Conservation (phyloP, 768 basidiomycete genomes). For the Phallus indusiatus region DNA sequence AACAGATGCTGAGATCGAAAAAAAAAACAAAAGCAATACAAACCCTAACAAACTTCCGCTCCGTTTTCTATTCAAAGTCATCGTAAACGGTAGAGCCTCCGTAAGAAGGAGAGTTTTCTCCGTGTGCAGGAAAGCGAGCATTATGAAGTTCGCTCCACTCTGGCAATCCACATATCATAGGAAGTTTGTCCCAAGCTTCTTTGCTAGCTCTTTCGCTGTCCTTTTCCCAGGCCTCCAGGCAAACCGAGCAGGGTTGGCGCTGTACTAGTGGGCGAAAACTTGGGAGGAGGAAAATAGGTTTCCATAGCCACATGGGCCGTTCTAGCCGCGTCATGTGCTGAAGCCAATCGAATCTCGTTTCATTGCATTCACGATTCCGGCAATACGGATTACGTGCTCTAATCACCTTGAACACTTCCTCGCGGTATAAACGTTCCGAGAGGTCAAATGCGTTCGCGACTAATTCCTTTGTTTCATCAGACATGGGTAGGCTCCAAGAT, state of each 20-base stretch:
- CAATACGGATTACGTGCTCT: neutral
- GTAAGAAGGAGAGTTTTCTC: no score
- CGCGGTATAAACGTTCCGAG: neutral
- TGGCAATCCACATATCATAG: conserved; percentile 14
- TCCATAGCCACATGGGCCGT: neutral
- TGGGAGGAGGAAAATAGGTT: neutral
- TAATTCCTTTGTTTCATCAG: no score
- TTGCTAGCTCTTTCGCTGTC: conserved; percentile 5
- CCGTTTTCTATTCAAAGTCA: no score
- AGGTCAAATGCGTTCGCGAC: no score
- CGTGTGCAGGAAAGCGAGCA: no score
- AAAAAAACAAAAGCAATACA: no score
- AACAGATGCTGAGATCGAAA: no score
- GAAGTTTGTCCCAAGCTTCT: conserved; percentile 14
- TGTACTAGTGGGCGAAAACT: conserved; percentile 2
- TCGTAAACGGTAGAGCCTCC: no score
- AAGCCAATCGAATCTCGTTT: neutral
- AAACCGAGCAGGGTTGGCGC: conserved; percentile 10
- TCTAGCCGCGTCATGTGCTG: neutral
- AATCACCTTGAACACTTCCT: neutral
- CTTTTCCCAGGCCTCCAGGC: conserved; percentile 11
- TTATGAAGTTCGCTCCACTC: conserved; percentile 13
- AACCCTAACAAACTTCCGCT: no score
- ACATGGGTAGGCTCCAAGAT: no score
- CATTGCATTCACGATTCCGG: neutral